Percentiles rank a stretch among this genome's conserved stretches.
phyloP scores from a whole-genome alignment of 192 early-diverging fungal genomes.

The Globomyces pollinis-pini region DNA sequence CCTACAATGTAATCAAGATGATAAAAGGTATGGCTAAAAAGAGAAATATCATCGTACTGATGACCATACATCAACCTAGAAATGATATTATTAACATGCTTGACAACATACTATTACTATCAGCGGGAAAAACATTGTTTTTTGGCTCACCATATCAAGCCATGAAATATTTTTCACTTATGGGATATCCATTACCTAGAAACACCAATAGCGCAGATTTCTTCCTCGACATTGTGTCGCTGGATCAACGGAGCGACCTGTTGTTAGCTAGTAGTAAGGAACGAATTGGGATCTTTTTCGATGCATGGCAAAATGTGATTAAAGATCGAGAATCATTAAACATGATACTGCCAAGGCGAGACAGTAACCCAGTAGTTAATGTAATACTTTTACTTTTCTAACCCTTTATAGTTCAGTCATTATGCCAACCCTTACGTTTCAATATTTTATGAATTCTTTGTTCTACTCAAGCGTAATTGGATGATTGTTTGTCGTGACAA shows the following conservation, averaged over 20 bases:
- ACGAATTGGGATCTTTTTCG: slow-evolving; percentile 28
- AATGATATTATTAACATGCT: slow-evolving; percentile 72
- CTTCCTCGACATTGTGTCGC: slow-evolving; percentile 27
- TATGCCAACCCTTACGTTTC: too few relatives aligned
- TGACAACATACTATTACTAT: slow-evolving; percentile 71
- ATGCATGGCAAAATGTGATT: not conserved
- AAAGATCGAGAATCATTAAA: not conserved
- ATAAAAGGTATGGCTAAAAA: slow-evolving; percentile 2
- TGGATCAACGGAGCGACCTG: slow-evolving; percentile 39
- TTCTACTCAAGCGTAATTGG: not conserved
- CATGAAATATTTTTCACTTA: slow-evolving; percentile 16
- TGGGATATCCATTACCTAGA: slow-evolving; percentile 18
- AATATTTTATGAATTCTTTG: not conserved
- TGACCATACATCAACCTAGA: slow-evolving; percentile 30
- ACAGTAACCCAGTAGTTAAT: not conserved
- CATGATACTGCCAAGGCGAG: not conserved
- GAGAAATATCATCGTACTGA: slow-evolving; percentile 2
- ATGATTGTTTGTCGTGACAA: not conserved
- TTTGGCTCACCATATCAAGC: slow-evolving; percentile 38
- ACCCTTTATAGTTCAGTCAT: too few relatives aligned
- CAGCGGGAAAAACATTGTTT: slow-evolving; percentile 51
- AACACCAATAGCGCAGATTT: slow-evolving; percentile 40
- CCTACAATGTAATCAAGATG: slow-evolving; percentile 48
- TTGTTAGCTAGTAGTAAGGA: slow-evolving; percentile 23
- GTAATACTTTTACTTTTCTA: too few relatives aligned